Evolutionary conservation across 768 basidiomycete species (phyloP).

Genomic region (Leccinum truebloodii): DNA sequence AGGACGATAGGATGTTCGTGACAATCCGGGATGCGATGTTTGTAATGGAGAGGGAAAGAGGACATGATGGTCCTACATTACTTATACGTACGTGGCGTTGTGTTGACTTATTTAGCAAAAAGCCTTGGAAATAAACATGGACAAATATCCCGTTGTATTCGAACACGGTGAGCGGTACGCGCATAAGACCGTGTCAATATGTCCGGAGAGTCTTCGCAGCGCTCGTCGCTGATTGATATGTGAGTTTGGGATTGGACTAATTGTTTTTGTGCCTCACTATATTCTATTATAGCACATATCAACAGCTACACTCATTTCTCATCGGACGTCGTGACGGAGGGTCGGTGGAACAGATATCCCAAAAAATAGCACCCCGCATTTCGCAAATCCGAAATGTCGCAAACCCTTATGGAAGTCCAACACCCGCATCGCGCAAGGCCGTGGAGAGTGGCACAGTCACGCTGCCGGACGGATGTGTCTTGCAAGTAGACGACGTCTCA

Average conservation of each 20-base stretch:
- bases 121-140: conserved; percentile 23
- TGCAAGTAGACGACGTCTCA: conserved; percentile 67
- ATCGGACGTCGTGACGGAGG: conserved; percentile 61
- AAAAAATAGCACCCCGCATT: conserved; percentile 59
- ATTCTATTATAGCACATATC: conserved; percentile 52
- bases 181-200: conserved; percentile 27
- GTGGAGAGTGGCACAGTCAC: conserved; percentile 68
- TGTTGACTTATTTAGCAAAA: conserved; percentile 25
- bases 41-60: conserved; percentile 78
- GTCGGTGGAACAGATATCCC: conserved; percentile 55
- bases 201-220: conserved; percentile 51
- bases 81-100: conserved; percentile 3
- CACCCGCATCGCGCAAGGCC: conserved; percentile 61
- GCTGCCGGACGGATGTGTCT: conserved; percentile 61
- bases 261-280: conserved; percentile 2
- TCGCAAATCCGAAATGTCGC: conserved; percentile 55
- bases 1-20: conserved; percentile 58
- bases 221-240: conserved; percentile 75
- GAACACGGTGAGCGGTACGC: conserved; percentile 4
- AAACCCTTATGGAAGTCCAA: conserved; percentile 72
- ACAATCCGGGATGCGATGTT: conserved; percentile 85
- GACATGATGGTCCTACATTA: conserved; percentile 56
- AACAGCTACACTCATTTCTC: conserved; percentile 60
- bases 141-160: conserved; percentile 23
- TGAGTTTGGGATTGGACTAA: conserved; percentile 24